A percentile compares a stretch with the other conserved stretches of the same genome.
phyloP scores from a whole-genome alignment of 2,329 filamentous ascomycete genomes.

The Pyrenophora teres region DNA sequence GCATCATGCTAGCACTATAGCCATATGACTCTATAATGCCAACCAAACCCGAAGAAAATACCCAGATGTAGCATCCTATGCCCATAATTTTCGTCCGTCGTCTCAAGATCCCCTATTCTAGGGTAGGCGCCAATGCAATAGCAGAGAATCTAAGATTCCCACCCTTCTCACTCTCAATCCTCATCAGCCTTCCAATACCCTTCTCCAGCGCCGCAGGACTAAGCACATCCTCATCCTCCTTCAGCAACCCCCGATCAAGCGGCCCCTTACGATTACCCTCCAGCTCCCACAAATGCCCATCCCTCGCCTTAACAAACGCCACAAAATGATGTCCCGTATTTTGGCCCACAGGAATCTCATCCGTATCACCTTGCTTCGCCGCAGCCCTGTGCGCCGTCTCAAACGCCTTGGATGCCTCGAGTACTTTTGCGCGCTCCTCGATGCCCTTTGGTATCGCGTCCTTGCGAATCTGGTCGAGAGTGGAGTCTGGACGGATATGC shows the following conservation, averaged over 20 bases:
- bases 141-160: constrained; percentile 52
- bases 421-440: constrained; percentile 54
- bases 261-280: constrained; percentile 53
- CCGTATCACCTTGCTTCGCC: constrained; percentile 50
- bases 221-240: constrained; percentile 52
- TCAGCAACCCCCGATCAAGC: constrained; percentile 50
- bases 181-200: constrained; percentile 47
- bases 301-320: constrained; percentile 53
- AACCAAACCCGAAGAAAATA: too few species aligned
- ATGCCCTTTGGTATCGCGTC: constrained; percentile 52
- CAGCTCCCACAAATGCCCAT: constrained; percentile 55
- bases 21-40: too few species aligned
- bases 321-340: constrained; percentile 52
- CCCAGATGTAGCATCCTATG: too few species aligned
- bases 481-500: constrained; percentile 51
- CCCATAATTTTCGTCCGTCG: not conserved
- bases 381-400: constrained; percentile 52
- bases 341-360: constrained; percentile 27
- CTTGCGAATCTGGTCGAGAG: constrained; percentile 53
- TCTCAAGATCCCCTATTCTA: not conserved
- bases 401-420: constrained; percentile 55
- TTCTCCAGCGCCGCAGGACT: constrained; percentile 49
- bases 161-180: constrained; percentile 43
- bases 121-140: constrained; percentile 46
- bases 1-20: too few species aligned